phyloP scores from a whole-genome alignment of 2,329 filamentous ascomycete species.

The Lomentospora prolificans region DNA sequence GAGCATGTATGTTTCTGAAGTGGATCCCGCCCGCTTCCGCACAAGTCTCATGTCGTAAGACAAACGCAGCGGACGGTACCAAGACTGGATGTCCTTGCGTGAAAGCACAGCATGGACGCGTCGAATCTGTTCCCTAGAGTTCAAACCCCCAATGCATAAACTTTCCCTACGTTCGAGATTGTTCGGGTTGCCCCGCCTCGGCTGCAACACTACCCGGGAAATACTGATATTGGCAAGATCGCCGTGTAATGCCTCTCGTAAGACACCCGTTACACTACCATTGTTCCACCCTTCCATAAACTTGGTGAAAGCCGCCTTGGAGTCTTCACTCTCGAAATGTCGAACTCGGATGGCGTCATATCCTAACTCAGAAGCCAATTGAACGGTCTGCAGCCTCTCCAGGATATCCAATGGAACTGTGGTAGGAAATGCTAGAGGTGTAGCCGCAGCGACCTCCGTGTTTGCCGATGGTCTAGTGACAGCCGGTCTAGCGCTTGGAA shows the following conservation, averaged over 20 bases:
- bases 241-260: not conserved
- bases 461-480: no score
- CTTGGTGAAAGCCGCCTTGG: not conserved
- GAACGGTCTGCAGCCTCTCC: not conserved
- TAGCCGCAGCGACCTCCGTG: no score
- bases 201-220: not conserved
- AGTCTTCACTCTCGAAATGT: not conserved
- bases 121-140: not conserved
- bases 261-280: not conserved
- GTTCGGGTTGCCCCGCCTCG: no score
- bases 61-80: not conserved
- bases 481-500: no score
- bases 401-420: not conserved
- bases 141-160: not conserved
- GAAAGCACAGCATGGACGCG: not conserved
- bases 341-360: not conserved
- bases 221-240: not conserved
- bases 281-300: not conserved
- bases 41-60: not conserved
- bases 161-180: not conserved
- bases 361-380: not conserved
- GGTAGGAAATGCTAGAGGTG: no score
- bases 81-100: not conserved
- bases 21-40: not conserved
- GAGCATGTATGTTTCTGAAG: not conserved